Base-by-base conservation (phyloP, 352 stramenopile genomes). In the Chrysophaeum taylorii region DNA sequence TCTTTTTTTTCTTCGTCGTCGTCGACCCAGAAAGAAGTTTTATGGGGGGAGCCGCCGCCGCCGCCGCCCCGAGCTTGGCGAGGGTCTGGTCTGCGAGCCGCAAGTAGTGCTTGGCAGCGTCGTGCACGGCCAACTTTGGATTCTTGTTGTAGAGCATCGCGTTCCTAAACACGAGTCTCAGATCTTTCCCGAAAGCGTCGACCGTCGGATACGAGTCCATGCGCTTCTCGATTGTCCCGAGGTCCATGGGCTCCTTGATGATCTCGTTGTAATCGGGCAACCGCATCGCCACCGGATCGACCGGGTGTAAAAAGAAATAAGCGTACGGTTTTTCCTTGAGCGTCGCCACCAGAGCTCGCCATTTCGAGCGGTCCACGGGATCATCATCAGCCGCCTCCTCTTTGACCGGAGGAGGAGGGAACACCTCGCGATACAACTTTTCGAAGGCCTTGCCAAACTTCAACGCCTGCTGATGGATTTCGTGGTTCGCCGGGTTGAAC, bases 211-310 rank as follows among this genome's bases (percentile, higher is more conserved):
- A 98, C 48, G 45, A 81, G 73, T 87, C 91, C 45, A 95, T 76
- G 73, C 76, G 79, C 9, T 73, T 57, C 33, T 74, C 37, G 16
- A 87, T 43, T 2, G 80, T 86, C 1, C 70, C 90, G n/a, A 99
- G 84, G 82, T 99, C 95, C 95, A 99, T 99, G 1, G 95, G 95
- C 66, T 94, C 79, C 75, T 96, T 97, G 71, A 99, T 94, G 37
- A 98, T 86, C n/a, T 92, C 78, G 53, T 91, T 91, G 75, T 99
- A 99, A 72, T 94, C 88, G 0, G 89, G 89, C 62, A 98, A 92
- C 23, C 83, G 79, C 48, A 96, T 77, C 0, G 85, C 84, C 29
- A 97, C 84, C 0, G 95, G 90, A 70, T 96, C 88, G 33, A 96
- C 91, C 7, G 89, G 89, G 9, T 81, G 73, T 37, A 90, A 64